A percentile compares a stretch with the other conserved stretches of the same genome.
Evolutionary conservation across 2,329 filamentous ascomycete species (phyloP).

Genomic region (Penicillium griseofulvum): DNA sequence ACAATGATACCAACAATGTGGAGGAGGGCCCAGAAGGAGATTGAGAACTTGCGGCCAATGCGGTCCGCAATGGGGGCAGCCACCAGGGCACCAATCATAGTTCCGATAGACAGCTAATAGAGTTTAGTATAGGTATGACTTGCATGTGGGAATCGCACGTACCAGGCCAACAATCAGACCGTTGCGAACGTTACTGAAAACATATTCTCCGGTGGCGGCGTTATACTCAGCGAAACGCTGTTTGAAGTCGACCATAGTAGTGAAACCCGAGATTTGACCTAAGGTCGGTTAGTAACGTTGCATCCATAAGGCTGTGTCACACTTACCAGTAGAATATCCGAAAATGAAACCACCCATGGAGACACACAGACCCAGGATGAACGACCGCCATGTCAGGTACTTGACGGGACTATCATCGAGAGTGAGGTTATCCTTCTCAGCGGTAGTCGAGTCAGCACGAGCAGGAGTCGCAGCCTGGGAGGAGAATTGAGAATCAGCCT

Average conservation of each 20-base stretch:
- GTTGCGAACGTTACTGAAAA: conserved; percentile 46
- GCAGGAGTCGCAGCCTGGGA: conserved; percentile 35
- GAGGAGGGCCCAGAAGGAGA: conserved; percentile 45
- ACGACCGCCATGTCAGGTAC: conserved; percentile 44
- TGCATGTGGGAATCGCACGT: conserved; percentile 12
- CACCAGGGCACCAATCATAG: conserved; percentile 42
- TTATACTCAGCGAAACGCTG: conserved; percentile 40
- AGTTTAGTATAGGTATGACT: conserved; percentile 8
- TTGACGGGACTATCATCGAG: conserved; percentile 45
- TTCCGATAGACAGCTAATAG: conserved; percentile 44
- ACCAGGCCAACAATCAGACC: conserved; percentile 48
- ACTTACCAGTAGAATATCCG: conserved; percentile 44
- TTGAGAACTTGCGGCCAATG: conserved; percentile 47
- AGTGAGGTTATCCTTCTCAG: conserved; percentile 33
- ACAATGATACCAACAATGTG: conserved; percentile 48
- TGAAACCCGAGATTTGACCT: conserved; percentile 48
- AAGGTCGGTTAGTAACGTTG: conserved; percentile 8
- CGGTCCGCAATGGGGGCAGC: conserved; percentile 47
- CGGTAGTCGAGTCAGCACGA: conserved; percentile 28
- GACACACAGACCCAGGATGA: conserved; percentile 45
- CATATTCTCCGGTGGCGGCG: conserved; percentile 31
- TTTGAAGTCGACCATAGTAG: conserved; percentile 48
- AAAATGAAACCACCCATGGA: conserved; percentile 51
- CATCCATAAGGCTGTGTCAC: conserved; percentile 6
- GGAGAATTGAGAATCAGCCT: conserved; percentile 30